A percentile compares a stretch with the other conserved stretches of the same genome.
phyloP scores from a whole-genome alignment of 352 stramenopile species.

The Globisporangium viniferum region DNA sequence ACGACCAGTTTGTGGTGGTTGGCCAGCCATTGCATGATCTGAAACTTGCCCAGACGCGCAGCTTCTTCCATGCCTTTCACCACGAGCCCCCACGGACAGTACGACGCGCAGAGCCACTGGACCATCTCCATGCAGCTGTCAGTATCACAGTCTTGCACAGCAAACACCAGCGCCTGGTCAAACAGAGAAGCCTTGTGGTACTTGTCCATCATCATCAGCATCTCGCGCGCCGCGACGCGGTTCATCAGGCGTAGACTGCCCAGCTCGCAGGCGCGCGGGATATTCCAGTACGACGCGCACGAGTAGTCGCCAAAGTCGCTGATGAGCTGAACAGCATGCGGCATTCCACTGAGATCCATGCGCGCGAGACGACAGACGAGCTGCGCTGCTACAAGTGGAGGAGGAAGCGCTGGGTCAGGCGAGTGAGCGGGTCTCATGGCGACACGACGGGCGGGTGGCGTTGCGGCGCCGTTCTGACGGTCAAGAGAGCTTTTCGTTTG shows the following conservation, averaged over 20 bases:
- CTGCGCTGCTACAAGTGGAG: not conserved
- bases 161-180: not conserved
- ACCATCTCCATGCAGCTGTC: not conserved
- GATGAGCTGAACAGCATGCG: conserved; percentile 10
- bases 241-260: conserved; percentile 2
- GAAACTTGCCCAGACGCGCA: not conserved
- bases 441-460: too few species aligned
- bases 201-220: not conserved
- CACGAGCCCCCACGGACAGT: not conserved
- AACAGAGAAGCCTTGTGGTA: conserved; percentile 1
- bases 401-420: not conserved
- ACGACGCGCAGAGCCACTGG: conserved; percentile 9
- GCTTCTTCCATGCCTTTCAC: not conserved
- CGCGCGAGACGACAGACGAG: conserved; percentile 2
- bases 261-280: conserved; percentile 1
- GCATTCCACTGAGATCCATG: not conserved
- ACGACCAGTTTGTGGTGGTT: not conserved
- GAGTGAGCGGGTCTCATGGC: not conserved
- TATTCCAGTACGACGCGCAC: not conserved
- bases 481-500: too few species aligned
- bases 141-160: not conserved
- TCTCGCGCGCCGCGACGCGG: conserved; percentile 1
- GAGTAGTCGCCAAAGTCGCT: conserved; percentile 11
- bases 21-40: not conserved
- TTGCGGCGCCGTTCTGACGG: too few species aligned